Percentiles rank a stretch among this genome's conserved stretches.
phyloP scores from a whole-genome alignment of 306 rosid genomes.

The Pterocarpus santalinus region DNA sequence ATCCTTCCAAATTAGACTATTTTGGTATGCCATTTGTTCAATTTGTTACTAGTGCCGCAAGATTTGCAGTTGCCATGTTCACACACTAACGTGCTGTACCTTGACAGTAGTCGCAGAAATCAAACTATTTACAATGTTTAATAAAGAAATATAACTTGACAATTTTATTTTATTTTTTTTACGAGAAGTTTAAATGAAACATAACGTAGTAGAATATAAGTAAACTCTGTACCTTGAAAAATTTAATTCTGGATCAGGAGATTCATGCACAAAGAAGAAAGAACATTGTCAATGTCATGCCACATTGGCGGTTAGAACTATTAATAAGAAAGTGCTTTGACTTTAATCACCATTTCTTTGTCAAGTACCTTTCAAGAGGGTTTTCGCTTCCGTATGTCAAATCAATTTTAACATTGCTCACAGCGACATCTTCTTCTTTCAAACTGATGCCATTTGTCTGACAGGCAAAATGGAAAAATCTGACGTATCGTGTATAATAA shows the following conservation, averaged over 20 bases:
- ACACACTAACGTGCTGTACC: constrained; percentile 10
- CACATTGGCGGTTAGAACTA: constrained; percentile 13
- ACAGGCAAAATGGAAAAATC: background rate
- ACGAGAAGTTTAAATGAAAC: background rate
- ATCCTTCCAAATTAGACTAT: background rate
- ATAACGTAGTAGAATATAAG: background rate
- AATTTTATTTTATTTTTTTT: background rate
- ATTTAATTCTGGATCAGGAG: constrained; percentile 70
- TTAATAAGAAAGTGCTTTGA: constrained; percentile 18
- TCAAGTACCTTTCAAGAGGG: constrained; percentile 81
- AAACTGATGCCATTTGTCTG: constrained; percentile 61
- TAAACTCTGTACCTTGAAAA: constrained; percentile 72
- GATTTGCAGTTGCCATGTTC: constrained; percentile 31
- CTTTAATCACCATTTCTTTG: constrained; percentile 25
- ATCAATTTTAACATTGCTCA: constrained; percentile 79
- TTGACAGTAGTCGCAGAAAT: background rate
- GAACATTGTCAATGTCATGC: constrained; percentile 37
- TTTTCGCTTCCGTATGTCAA: constrained; percentile 79
- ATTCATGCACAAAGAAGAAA: constrained; percentile 56
- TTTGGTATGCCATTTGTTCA: constrained; percentile 10
- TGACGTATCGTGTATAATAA: background rate
- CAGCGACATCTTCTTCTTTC: constrained; percentile 81
- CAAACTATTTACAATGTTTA: background rate
- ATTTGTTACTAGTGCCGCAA: constrained; percentile 1
- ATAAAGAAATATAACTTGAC: constrained; percentile 9